Evolutionary conservation across 345 rosid species (phyloP).

Genomic region (Melaleuca quinquenervia): DNA sequence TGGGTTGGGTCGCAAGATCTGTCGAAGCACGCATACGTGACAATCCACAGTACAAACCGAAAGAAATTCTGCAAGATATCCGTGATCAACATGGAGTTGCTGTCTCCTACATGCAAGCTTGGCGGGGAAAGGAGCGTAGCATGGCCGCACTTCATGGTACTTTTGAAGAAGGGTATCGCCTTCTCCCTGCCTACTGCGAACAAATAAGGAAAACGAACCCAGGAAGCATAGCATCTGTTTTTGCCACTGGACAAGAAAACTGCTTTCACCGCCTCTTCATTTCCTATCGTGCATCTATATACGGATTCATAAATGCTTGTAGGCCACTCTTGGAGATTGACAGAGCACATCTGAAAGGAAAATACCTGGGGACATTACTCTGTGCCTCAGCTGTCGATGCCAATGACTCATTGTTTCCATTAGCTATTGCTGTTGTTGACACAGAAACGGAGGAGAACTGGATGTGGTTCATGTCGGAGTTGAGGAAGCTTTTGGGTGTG

Average conservation of each 20-base stretch:
- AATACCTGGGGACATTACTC: constrained; percentile 74
- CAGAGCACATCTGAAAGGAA: constrained; percentile 86
- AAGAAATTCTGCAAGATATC: constrained; percentile 90
- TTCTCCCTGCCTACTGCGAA: constrained; percentile 88
- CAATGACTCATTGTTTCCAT: constrained; percentile 70
- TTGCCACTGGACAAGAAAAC: constrained; percentile 73
- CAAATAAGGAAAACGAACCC: constrained; percentile 74
- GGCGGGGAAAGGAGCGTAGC: constrained; percentile 99
- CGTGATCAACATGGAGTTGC: constrained; percentile 96
- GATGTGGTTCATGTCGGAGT: constrained; percentile 97
- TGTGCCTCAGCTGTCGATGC: constrained; percentile 98
- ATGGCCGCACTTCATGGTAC: constrained; percentile 99
- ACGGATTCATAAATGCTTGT: constrained; percentile 83
- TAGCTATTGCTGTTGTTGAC: constrained; percentile 88
- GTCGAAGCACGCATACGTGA: constrained; percentile 89
- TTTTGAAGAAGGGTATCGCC: constrained; percentile 87
- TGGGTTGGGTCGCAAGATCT: constrained; percentile 99
- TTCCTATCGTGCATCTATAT: constrained; percentile 81
- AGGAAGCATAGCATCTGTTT: constrained; percentile 88
- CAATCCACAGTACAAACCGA: constrained; percentile 94
- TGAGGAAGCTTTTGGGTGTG: constrained; percentile 90
- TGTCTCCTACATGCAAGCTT: constrained; percentile 99
- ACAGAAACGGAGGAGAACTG: constrained; percentile 81
- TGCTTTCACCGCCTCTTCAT: constrained; percentile 93
- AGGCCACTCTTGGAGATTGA: constrained; percentile 95